A percentile compares a stretch with the other conserved stretches of the same genome.
phyloP scores from a whole-genome alignment of 139 green algal genomes.

The Diplosphaera chodatii region DNA sequence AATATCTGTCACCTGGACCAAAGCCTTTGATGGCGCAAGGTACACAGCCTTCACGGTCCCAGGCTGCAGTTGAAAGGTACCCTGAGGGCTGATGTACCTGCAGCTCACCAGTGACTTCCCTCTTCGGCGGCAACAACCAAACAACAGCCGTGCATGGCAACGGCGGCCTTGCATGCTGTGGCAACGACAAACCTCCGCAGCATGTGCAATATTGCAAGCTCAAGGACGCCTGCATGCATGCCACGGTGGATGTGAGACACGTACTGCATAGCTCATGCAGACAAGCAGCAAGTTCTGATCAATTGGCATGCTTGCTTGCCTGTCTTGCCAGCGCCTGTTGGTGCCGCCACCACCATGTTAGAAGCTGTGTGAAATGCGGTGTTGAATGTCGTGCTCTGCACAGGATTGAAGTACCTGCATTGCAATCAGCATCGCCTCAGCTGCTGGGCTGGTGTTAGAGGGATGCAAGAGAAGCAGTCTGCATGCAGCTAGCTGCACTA shows the following conservation, averaged over 20 bases:
- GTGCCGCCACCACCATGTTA: constrained; percentile 72
- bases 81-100: background rate
- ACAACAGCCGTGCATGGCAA: no score
- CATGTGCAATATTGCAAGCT: constrained; percentile 80
- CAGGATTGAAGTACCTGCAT: constrained; percentile 87
- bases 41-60: constrained; percentile 48
- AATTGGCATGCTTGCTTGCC: constrained; percentile 20
- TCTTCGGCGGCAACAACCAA: no score
- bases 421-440: background rate
- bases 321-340: constrained; percentile 90
- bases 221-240: constrained; percentile 67
- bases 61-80: background rate
- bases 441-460: constrained; percentile 12
- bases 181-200: no score
- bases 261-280: no score
- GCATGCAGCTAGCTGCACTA: no score
- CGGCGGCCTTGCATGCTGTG: no score
- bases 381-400: constrained; percentile 86
- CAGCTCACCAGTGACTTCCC: no score
- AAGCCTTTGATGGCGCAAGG: constrained; percentile 57
- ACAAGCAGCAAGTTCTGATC: no score
- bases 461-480: background rate
- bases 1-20: constrained; percentile 35
- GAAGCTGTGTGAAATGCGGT: constrained; percentile 39
- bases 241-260: no score